These are phyloP conservation scores for Venturia oleaginea DNA, from an alignment of 2,329 filamentous ascomycete genomes.

Conservation along the genomic window DNA sequence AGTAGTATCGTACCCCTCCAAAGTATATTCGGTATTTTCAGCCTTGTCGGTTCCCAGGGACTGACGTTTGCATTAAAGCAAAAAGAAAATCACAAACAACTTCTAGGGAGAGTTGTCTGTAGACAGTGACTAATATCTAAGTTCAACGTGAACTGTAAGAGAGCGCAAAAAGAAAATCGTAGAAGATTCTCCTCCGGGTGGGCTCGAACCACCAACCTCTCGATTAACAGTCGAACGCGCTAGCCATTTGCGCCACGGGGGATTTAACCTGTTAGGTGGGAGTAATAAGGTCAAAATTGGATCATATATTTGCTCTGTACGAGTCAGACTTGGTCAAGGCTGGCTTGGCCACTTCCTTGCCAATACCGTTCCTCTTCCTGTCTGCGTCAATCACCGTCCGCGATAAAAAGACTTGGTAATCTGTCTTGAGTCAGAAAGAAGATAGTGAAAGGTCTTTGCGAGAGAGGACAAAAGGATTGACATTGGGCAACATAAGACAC, in stretches of 20 bases:
- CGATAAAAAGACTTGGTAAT: background rate
- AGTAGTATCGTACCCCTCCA: too few species aligned
- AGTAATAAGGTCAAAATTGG: background rate
- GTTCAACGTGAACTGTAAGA: too few species aligned
- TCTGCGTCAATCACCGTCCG: background rate
- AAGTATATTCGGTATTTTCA: too few species aligned
- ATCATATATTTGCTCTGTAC: background rate
- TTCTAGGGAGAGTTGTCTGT: too few species aligned
- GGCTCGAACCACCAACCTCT: background rate
- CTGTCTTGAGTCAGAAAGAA: background rate
- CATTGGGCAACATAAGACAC: background rate
- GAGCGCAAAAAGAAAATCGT: background rate
- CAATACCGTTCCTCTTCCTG: background rate
- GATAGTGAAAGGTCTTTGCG: background rate
- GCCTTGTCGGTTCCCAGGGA: too few species aligned
- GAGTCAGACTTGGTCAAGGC: background rate
- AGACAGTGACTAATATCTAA: too few species aligned
- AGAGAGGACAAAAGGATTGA: too few species aligned
- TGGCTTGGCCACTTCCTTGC: background rate
- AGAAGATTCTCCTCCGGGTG: background rate
- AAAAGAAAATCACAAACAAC: too few species aligned
- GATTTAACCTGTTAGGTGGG: background rate
- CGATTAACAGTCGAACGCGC: conserved; percentile 4
- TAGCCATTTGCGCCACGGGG: background rate
- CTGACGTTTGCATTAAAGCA: too few species aligned